A percentile compares a stretch with the other conserved stretches of the same genome.
Conservation (phyloP, 176 grass and related monocot species). For the Oryza glumipatula region DNA sequence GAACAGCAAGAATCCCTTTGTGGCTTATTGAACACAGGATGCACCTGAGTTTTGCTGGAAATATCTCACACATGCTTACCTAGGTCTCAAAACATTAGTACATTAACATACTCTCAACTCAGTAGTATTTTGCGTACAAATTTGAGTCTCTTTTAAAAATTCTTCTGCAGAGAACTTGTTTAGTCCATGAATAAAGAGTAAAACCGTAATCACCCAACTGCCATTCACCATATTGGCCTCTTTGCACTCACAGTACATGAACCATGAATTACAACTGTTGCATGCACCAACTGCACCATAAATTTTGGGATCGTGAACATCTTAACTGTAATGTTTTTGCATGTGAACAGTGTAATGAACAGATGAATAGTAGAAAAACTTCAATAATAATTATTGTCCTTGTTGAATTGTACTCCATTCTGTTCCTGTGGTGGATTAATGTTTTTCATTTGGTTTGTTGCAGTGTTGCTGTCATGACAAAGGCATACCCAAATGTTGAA, state of each 20-base stretch:
- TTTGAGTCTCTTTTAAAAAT: conserved; percentile 28
- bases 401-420: neutral
- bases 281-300: neutral
- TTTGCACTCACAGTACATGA: conserved; percentile 11
- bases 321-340: neutral
- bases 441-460: conserved; percentile 32
- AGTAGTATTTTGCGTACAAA: conserved; percentile 8
- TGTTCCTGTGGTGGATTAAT: conserved; percentile 27
- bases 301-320: neutral
- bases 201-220: neutral
- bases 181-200: neutral
- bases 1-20: conserved; percentile 4
- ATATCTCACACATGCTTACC: neutral
- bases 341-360: neutral
- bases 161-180: conserved; percentile 11
- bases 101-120: neutral
- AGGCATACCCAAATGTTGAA: conserved; percentile 67
- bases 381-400: neutral
- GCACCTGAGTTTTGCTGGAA: neutral
- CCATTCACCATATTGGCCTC: conserved; percentile 20
- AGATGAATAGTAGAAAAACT: neutral
- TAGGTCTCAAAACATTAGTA: neutral
- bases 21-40: neutral
- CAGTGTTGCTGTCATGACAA: conserved; percentile 97
- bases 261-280: neutral